Evolutionary conservation across 2,329 filamentous ascomycete species (phyloP), one percentile per base, ranked within the genome.

Genomic region (Ceratocystis colombiana): DNA sequence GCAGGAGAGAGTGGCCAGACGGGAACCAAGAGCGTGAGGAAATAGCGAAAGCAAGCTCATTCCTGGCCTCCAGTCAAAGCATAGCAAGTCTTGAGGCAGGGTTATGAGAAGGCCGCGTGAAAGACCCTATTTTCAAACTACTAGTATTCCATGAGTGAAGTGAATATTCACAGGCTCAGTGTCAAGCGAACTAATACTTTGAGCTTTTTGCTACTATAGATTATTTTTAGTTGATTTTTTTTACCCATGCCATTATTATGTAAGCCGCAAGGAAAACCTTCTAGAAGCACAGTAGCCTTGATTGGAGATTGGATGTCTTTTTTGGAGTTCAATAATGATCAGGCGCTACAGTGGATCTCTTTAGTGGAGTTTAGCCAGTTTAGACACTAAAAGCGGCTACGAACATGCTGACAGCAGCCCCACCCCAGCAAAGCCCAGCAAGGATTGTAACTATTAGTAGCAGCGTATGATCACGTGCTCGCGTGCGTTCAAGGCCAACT

Each of bases 11-110:
- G 64, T 33, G 41, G 46, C 20, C 6, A 66, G 41, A 44, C 61
- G 61, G n/a, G 41, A 66, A 45, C 30, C 25, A 37, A 68, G 57
- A 46, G 50, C 28, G 15, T 61, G 53, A 41, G 62, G 33, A 48
- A 55, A 41, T 3, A 12, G 48, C 20, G 28, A 12, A 48, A 46
- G 37, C 25, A 46, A 8, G 28, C 22, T 55, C 62, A 64, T 64
- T 64, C 62, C 62, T 37, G 46, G 62, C 10, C 30, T 15, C 28
- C 20, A 41, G 37, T 53, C 46, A 64, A 20, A 59, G 15, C 55
- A 59, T 37, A 17, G 28, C 55, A 33, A 41, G 37, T 59, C 30
- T 12, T 28, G 22, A n/a, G 15, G 8, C 20, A 55, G 55, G n/a
- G 37, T 12, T 41, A 41, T 41, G 37, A 41, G 10, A 15, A 41